Percentiles rank a stretch among this genome's conserved stretches.
Conservation (phyloP, 495 filamentous ascomycete species). For the Acidiella bohemica region DNA sequence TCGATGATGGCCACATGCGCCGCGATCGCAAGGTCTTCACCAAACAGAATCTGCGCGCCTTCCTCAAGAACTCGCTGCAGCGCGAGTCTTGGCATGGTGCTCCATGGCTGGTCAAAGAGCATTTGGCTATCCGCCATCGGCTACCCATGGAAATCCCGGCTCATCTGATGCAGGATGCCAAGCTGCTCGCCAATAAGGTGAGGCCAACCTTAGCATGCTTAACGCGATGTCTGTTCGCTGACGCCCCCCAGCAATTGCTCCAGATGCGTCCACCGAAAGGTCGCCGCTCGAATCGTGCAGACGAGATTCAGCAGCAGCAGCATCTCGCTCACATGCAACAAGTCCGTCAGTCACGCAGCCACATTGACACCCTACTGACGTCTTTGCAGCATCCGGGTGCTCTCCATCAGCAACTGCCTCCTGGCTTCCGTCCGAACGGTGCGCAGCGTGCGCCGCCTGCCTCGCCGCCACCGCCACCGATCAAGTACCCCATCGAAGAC, state of each 20-base stretch:
- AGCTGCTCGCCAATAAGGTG: slow-evolving; percentile 17
- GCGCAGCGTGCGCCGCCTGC: slow-evolving; percentile 1
- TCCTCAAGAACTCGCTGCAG: slow-evolving; percentile 86
- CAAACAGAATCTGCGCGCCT: slow-evolving; percentile 83
- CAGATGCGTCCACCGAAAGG: slow-evolving; percentile 7
- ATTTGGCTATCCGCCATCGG: slow-evolving; percentile 68
- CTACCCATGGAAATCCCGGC: slow-evolving; percentile 75
- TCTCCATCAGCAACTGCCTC: slow-evolving; percentile 7
- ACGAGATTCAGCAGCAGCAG: slow-evolving; percentile 13
- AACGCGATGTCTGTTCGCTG: background rate
- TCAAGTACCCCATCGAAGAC: slow-evolving; percentile 94
- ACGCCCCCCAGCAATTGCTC: slow-evolving; percentile 10
- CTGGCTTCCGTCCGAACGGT: slow-evolving; percentile 14
- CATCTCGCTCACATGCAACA: slow-evolving; percentile 12
- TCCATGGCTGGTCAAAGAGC: slow-evolving; percentile 85
- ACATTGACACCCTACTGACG: background rate
- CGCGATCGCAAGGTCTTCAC: slow-evolving; percentile 90
- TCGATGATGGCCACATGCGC: slow-evolving; percentile 69
- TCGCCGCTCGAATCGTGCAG: slow-evolving; percentile 1
- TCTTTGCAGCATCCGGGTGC: slow-evolving; percentile 4
- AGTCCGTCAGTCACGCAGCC: background rate
- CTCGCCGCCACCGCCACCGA: slow-evolving; percentile 58
- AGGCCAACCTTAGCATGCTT: background rate
- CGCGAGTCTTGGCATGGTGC: slow-evolving; percentile 87
- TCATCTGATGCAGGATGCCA: slow-evolving; percentile 57